Conservation (phyloP, 2,329 filamentous ascomycete genomes). For the Fusarium sp. region DNA sequence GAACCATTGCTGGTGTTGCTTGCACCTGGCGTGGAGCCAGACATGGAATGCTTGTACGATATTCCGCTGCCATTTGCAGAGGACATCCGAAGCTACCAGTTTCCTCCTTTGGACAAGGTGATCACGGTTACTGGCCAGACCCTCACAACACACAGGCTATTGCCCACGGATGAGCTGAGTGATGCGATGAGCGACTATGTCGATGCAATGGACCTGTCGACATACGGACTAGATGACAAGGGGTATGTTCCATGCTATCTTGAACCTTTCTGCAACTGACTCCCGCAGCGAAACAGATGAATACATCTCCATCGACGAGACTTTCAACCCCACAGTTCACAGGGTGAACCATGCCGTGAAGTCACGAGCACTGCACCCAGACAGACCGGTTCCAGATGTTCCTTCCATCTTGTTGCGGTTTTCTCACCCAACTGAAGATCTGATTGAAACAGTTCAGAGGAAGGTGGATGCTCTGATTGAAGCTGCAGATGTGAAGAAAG, state of each 20-base stretch:
- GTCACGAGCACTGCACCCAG: slow-evolving; percentile 79
- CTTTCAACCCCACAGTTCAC: slow-evolving; percentile 87
- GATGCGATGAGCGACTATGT: slow-evolving; percentile 91
- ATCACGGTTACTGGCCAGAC: slow-evolving; percentile 86
- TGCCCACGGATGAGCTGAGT: slow-evolving; percentile 78
- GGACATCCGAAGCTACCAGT: slow-evolving; percentile 89
- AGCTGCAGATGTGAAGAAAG: slow-evolving; percentile 84
- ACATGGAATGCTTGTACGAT: slow-evolving; percentile 88
- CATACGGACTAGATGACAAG: slow-evolving; percentile 76
- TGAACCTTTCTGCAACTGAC: slow-evolving; percentile 21
- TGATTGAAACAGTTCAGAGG: slow-evolving; percentile 65
- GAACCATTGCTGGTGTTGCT: slow-evolving; percentile 81
- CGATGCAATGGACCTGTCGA: slow-evolving; percentile 88
- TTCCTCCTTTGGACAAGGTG: slow-evolving; percentile 88
- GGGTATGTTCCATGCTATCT: slow-evolving; percentile 59
- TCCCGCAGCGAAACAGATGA: slow-evolving; percentile 61
- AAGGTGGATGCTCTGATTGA: slow-evolving; percentile 72
- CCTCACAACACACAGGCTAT: slow-evolving; percentile 81
- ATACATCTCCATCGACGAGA: slow-evolving; percentile 81
- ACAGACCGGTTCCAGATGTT: slow-evolving; percentile 68
- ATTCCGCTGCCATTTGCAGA: slow-evolving; percentile 92
- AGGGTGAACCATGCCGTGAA: slow-evolving; percentile 87
- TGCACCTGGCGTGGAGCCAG: slow-evolving; percentile 79
- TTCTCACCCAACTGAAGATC: slow-evolving; percentile 73
- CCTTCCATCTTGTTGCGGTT: slow-evolving; percentile 75